Conservation (phyloP, 306 rosid genomes). For the Mimosa bimucronata region DNA sequence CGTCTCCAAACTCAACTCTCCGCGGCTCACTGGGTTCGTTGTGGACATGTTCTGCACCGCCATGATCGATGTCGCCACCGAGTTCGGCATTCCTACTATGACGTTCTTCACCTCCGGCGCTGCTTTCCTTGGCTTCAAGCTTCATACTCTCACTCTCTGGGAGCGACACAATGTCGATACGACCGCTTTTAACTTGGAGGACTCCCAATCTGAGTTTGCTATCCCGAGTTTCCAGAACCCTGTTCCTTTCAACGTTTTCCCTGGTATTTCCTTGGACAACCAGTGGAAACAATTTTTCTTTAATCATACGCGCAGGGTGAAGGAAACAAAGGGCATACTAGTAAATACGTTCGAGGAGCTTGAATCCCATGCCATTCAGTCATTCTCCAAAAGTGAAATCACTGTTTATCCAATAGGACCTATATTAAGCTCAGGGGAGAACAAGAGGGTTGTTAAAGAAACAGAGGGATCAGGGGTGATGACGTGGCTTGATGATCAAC, state of each 20-base stretch:
- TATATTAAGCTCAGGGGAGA: not conserved
- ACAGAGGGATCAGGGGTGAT: not conserved
- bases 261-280: too few relatives aligned
- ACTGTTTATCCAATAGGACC: not conserved
- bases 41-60: not conserved
- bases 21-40: not conserved
- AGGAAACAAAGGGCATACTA: not conserved
- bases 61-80: not conserved
- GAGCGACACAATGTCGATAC: not conserved
- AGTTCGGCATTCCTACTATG: not conserved
- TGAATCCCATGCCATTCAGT: not conserved
- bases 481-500: not conserved
- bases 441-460: not conserved
- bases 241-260: too few relatives aligned
- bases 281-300: not conserved
- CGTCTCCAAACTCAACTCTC: not conserved
- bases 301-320: not conserved
- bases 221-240: too few relatives aligned
- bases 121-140: not conserved
- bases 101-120: not conserved
- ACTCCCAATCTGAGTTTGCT: too few relatives aligned
- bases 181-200: not conserved
- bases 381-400: not conserved
- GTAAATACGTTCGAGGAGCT: not conserved
- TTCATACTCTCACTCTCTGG: not conserved